Evolutionary conservation across 2,329 filamentous ascomycete genomes (phyloP).

Genomic region (Monosporascus sp.): DNA sequence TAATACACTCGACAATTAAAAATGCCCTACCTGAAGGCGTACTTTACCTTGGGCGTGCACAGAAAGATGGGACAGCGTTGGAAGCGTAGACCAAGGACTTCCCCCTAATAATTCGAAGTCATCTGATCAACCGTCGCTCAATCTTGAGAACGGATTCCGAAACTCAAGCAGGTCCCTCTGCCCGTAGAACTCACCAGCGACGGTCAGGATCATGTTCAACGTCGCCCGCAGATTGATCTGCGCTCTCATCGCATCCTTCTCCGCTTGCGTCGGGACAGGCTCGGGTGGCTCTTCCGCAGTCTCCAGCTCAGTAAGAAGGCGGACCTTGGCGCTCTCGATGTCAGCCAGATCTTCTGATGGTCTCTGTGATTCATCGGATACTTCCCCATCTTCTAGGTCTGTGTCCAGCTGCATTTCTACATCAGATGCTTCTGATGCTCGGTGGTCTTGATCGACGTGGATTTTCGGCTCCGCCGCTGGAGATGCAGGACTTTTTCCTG

Average conservation of each 20-base stretch:
- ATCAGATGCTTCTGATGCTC: constrained; percentile 31
- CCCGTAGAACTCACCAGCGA: constrained; percentile 84
- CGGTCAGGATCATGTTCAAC: constrained; percentile 85
- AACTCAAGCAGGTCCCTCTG: constrained; percentile 80
- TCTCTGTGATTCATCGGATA: constrained; percentile 24
- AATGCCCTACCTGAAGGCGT: not conserved
- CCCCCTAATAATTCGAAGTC: not conserved
- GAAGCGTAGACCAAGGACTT: no score
- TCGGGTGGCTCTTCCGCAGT: constrained; percentile 6
- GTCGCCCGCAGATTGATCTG: constrained; percentile 60
- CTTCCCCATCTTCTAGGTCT: constrained; percentile 34
- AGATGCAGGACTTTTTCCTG: constrained; percentile 18
- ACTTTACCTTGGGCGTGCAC: not conserved
- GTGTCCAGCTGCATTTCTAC: constrained; percentile 27
- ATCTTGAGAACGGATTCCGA: constrained; percentile 51
- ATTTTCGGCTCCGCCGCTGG: not conserved
- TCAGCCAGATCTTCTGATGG: constrained; percentile 19
- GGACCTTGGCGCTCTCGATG: constrained; percentile 43
- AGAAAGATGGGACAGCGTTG: not conserved
- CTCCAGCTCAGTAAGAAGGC: constrained; percentile 42
- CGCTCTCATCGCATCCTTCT: constrained; percentile 22
- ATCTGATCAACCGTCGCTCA: not conserved
- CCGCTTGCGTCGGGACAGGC: constrained; percentile 23
- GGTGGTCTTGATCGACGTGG: constrained; percentile 36
- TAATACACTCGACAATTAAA: no score